Evolutionary conservation across 495 filamentous ascomycete genomes (phyloP).

Genomic region (Aspergillus haitiensis): DNA sequence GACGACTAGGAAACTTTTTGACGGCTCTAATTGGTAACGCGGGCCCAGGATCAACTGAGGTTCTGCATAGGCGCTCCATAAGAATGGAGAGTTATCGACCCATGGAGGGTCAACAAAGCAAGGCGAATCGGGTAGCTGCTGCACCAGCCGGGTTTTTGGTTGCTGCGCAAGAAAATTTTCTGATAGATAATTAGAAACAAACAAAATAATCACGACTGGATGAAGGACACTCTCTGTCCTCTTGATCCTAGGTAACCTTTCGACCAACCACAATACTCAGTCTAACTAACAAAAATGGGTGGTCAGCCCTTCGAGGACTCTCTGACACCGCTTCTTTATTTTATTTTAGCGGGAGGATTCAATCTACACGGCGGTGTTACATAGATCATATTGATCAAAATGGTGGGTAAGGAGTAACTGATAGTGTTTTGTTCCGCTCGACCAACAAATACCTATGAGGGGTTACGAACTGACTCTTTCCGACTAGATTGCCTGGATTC

Average conservation of each 20-base stretch:
- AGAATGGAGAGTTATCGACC: constrained; percentile 12
- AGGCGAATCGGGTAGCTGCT: constrained; percentile 24
- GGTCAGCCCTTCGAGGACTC: constrained; percentile 1
- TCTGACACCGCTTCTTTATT: constrained; percentile 6
- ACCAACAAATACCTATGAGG: too few relatives aligned
- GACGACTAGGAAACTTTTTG: constrained; percentile 21
- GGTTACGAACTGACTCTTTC: too few relatives aligned
- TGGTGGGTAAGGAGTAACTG: too few relatives aligned
- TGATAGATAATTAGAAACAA: constrained; percentile 23
- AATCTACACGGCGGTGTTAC: too few relatives aligned
- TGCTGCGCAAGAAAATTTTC: constrained; percentile 23
- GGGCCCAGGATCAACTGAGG: constrained; percentile 26
- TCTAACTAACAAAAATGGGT: constrained; percentile 4
- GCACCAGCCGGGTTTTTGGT: constrained; percentile 17
- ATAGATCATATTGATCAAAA: too few relatives aligned
- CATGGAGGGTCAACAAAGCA: constrained; percentile 19
- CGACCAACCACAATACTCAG: background rate
- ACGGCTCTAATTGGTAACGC: constrained; percentile 17
- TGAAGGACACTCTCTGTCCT: background rate
- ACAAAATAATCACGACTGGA: constrained; percentile 17
- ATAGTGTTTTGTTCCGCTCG: too few relatives aligned
- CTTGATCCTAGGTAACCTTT: constrained; percentile 1
- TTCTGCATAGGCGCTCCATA: constrained; percentile 28
- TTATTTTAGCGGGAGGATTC: constrained; percentile 1
- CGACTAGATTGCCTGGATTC: too few relatives aligned